These are phyloP conservation scores for Lenzites betulinus DNA, from an alignment of 768 basidiomycete genomes.

Conservation along the genomic window DNA sequence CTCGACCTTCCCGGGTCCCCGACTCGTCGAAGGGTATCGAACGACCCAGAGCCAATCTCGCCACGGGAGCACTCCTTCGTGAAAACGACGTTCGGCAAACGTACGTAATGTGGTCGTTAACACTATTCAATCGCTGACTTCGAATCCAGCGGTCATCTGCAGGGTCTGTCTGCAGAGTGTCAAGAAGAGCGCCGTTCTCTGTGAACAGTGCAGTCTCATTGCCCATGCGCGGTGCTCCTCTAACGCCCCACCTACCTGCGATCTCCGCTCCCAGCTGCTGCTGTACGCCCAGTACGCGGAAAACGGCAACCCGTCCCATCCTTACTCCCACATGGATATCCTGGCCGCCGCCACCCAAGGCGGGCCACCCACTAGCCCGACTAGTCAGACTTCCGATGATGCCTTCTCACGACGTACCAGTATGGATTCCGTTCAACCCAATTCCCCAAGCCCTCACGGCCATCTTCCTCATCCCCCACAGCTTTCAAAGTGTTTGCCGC, in stretches of 20 bases:
- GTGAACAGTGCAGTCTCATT: constrained; percentile 87
- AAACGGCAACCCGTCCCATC: constrained; percentile 55
- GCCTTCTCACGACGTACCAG: constrained; percentile 46
- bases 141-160: constrained; percentile 73
- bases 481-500: constrained; percentile 69
- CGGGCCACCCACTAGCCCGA: constrained; percentile 44
- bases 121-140: constrained; percentile 9
- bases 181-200: constrained; percentile 87
- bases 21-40: constrained; percentile 25
- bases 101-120: constrained; percentile 50
- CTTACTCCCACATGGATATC: constrained; percentile 53
- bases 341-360: constrained; percentile 34
- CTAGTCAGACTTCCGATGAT: constrained; percentile 55
- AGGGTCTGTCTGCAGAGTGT: constrained; percentile 78
- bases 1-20: constrained; percentile 41
- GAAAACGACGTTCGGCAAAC: constrained; percentile 90
- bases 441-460: constrained; percentile 45
- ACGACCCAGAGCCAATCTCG: constrained; percentile 51
- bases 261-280: constrained; percentile 79
- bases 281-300: constrained; percentile 79
- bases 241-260: constrained; percentile 78
- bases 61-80: constrained; percentile 82
- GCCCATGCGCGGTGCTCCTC: constrained; percentile 76
- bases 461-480: constrained; percentile 57
- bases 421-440: constrained; percentile 43